Base-by-base conservation (phyloP, 2,329 filamentous ascomycete genomes). In the Claviceps arundinis region DNA sequence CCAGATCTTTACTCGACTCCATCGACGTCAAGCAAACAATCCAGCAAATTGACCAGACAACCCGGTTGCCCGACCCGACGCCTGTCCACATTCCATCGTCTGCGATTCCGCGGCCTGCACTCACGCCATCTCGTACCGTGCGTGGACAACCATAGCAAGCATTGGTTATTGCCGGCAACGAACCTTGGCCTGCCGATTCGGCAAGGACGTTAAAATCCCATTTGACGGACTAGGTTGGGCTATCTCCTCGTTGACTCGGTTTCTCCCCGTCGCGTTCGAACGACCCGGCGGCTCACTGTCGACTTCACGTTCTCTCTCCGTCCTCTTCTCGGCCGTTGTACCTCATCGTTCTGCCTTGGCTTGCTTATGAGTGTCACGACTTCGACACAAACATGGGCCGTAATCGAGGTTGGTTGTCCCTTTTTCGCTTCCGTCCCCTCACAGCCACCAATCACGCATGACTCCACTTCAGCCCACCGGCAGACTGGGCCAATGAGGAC, bases 371-470 rank as follows among this genome's bases (percentile, higher is more conserved):
- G 30, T 34, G 30, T 34, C 9, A 34, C 42, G 17, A 14, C 13
- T 17, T 34, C 14, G 30, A 17, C 48, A 24, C 37, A 43, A 74
- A 68, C 57, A 77, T 77, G 74, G 74, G 66, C 62, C 73, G 74
- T 61, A 77, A 73, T 74, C 71, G 75, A 67, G 75, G 75, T 77
- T 68, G 64, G 74, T 43, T 44, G 42, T 43, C 50, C 34, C 16
- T 38, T 49, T 43, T n/a, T 42, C 19, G 17, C 19, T 19, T 42
- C 16, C 9, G 7, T n/a, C 38, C 38, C 7, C 5, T 17, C n/a
- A 17, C 16, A 24, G 22, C 14, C 42, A 44, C 8, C 42, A 44
- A 16, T 26, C 24, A 41, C 19, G 22, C 44, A 19, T 22, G 47
- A 41, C 30, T 26, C 30, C 50, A 47, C 47, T 6, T 30, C 26